phyloP scores from a whole-genome alignment of 345 rosid species.

The Brassica cretica region DNA sequence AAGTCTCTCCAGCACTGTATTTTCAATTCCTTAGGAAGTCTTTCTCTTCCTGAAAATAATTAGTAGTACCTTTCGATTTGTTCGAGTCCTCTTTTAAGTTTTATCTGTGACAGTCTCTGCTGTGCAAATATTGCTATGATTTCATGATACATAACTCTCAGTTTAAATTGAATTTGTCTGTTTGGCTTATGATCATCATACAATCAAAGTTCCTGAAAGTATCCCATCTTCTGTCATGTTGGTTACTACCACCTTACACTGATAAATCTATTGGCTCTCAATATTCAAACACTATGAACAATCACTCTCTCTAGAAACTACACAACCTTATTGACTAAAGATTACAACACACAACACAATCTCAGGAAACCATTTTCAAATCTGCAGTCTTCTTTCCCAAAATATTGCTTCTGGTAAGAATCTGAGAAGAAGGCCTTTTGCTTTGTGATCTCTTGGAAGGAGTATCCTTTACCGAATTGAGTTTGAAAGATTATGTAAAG shows the following conservation, averaged over 20 bases:
- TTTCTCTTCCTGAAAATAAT: constrained; percentile 31
- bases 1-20: constrained; percentile 27
- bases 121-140: constrained; percentile 21
- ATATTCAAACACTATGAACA: constrained; percentile 36
- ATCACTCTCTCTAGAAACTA: constrained; percentile 32
- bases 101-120: constrained; percentile 9
- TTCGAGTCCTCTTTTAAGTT: constrained; percentile 9
- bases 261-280: constrained; percentile 28
- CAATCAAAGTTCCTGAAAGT: constrained; percentile 25
- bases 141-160: constrained; percentile 12
- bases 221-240: constrained; percentile 30
- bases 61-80: constrained; percentile 30
- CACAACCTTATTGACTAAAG: constrained; percentile 31
- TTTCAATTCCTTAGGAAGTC: constrained; percentile 22
- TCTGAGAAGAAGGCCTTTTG: constrained; percentile 13
- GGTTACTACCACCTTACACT: constrained; percentile 25
- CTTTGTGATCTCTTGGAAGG: constrained; percentile 31
- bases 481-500: constrained; percentile 18
- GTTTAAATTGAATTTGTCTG: constrained; percentile 24
- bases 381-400: constrained; percentile 26
- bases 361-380: constrained; percentile 14
- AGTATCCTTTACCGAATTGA: constrained; percentile 24
- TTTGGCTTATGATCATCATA: constrained; percentile 15
- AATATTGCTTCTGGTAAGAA: constrained; percentile 33
- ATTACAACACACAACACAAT: constrained; percentile 36